Evolutionary conservation across 2,329 filamentous ascomycete genomes (phyloP), one percentile per base, ranked within the genome.

Genomic region (Apiospora malaysiana): DNA sequence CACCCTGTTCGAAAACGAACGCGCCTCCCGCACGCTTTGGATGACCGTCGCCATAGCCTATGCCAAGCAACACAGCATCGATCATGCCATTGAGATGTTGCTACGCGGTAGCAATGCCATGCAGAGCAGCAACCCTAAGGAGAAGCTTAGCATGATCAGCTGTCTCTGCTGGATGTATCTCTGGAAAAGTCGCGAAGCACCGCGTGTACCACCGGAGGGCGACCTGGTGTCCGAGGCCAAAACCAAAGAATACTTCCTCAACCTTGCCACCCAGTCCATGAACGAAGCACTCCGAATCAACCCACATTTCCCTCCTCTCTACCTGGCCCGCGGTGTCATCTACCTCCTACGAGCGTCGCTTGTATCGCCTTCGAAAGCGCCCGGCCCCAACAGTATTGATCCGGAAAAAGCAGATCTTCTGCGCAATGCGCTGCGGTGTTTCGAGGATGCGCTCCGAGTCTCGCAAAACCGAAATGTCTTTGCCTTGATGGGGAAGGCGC

Each of bases 31-130:
- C 77, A 94, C 92, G 69, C 97, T 97, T 76, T 99, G 97, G 97
- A 95, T 99, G 87, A 95, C 94, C n/a, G 96, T 98, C 75, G 93
- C 97, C 56, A 87, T 98, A 71, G 95, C 95, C 66, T 99, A 99
- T 79, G 95, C 96, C 51, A 99, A 98, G 84, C 94, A 97, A 83
- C 91, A 92, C 79, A 97, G 97, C 83, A 90, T 96, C 73, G 95
- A 98, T 79, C 93, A 96, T 83, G 90, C 90, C 71, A 92, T 92
- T 76, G 90, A 92, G 81, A 91, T 92, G 85, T 84, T 92, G 75
- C 90, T 91, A 68, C 92, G 93, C 77, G 94, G 93, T 67, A 86
- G 94, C 76, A 87, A 88, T 72, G 93, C 93, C 73, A 87, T 90
- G 76, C 90, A 94, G 77, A 87, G 86, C 70, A 90, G 90, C 76